These are phyloP conservation scores for Leccinum truebloodii DNA, from an alignment of 768 basidiomycete species.

Conservation along the genomic window DNA sequence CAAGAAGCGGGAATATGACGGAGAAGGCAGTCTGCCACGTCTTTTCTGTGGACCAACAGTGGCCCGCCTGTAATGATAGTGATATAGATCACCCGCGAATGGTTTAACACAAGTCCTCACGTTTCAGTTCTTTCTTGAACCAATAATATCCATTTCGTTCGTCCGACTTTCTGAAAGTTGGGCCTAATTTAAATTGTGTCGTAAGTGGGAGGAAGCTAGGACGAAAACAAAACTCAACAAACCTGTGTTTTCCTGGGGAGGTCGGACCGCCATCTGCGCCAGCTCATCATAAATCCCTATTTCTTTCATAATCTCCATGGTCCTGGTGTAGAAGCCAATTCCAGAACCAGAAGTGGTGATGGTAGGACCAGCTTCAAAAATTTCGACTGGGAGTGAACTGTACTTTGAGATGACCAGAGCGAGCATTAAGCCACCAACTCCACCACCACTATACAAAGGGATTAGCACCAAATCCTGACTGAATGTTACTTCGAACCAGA, in stretches of 20 bases:
- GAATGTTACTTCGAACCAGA: not conserved
- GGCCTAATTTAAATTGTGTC: conserved; percentile 15
- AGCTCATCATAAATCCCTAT: conserved; percentile 42
- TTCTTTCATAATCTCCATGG: conserved; percentile 40
- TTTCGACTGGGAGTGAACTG: conserved; percentile 32
- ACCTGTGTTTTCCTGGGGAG: conserved; percentile 25
- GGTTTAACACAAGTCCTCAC: conserved; percentile 13
- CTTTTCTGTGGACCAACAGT: conserved; percentile 38
- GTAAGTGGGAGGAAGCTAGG: not conserved
- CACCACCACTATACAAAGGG: conserved; percentile 37
- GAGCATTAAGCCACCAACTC: conserved; percentile 38
- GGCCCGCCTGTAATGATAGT: conserved; percentile 27
- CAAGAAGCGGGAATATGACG: conserved; percentile 29
- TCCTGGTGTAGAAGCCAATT: conserved; percentile 49
- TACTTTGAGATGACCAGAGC: conserved; percentile 33
- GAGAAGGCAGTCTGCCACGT: conserved; percentile 37
- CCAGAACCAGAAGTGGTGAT: conserved; percentile 49
- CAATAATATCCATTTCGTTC: conserved; percentile 34
- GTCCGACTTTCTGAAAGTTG: conserved; percentile 36
- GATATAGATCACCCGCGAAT: not conserved
- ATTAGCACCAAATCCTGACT: not conserved
- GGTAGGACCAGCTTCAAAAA: conserved; percentile 43
- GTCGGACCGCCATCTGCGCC: conserved; percentile 13
- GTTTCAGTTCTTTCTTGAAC: conserved; percentile 25
- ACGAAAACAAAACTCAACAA: not conserved